Evolutionary conservation across 768 basidiomycete species (phyloP).

Genomic region (Mrakia hoshinonis): DNA sequence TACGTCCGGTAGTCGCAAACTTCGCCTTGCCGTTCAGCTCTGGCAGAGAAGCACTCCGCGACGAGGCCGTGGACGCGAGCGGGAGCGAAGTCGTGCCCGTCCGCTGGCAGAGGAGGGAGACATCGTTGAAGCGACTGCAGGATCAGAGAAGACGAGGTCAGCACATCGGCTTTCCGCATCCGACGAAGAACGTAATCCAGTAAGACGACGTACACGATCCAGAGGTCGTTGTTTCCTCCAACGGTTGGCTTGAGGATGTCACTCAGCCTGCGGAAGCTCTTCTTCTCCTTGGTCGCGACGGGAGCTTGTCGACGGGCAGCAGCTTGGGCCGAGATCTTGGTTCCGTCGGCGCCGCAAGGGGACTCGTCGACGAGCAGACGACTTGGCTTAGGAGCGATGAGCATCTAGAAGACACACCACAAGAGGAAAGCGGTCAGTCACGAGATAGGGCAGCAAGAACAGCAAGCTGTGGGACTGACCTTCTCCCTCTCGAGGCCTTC

Average conservation of each 20-base stretch:
- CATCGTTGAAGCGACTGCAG: slow-evolving; percentile 75
- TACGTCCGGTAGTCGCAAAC: slow-evolving; percentile 69
- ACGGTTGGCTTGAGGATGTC: slow-evolving; percentile 60
- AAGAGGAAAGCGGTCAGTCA: neutral
- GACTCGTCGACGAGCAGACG: slow-evolving; percentile 75
- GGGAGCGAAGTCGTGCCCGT: slow-evolving; percentile 66
- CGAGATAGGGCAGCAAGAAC: neutral
- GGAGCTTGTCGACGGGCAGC: slow-evolving; percentile 21
- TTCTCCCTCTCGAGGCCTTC: slow-evolving; percentile 91
- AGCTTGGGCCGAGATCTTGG: slow-evolving; percentile 31
- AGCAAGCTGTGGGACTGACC: slow-evolving; percentile 43
- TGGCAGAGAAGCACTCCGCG: slow-evolving; percentile 51
- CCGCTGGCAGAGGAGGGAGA: slow-evolving; percentile 81
- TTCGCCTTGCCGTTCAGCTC: slow-evolving; percentile 75
- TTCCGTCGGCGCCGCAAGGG: slow-evolving; percentile 40
- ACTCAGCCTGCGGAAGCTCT: slow-evolving; percentile 79
- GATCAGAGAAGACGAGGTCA: neutral
- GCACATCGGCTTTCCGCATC: no score
- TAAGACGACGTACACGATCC: slow-evolving; percentile 56
- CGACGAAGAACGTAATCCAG: neutral
- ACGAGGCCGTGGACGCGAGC: slow-evolving; percentile 52
- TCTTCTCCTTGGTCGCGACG: slow-evolving; percentile 58
- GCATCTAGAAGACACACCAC: slow-evolving; percentile 35
- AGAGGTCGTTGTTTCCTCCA: slow-evolving; percentile 72
- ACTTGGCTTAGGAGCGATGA: slow-evolving; percentile 82